Conservation (phyloP, 192 early-diverging fungal genomes). For the Coemansia sp. region DNA sequence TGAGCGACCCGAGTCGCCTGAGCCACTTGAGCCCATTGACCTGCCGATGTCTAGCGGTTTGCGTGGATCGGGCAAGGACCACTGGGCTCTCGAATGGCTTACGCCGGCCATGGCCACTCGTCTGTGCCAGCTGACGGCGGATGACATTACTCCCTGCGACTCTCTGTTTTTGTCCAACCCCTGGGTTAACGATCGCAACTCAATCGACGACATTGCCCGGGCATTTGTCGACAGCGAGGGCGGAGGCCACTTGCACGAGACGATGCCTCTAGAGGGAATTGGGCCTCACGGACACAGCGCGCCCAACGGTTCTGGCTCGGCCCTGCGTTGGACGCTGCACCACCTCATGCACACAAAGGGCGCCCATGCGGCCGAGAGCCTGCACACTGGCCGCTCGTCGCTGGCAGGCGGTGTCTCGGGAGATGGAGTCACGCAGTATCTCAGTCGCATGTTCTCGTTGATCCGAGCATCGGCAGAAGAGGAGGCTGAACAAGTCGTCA, state of each 20-base stretch:
- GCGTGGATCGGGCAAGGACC: conserved; percentile 33
- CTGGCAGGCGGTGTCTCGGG: conserved; percentile 47
- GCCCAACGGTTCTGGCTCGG: conserved; percentile 40
- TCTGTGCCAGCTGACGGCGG: conserved; percentile 31
- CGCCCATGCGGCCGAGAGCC: conserved; percentile 27
- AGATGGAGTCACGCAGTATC: conserved; percentile 41
- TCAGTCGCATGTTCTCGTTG: conserved; percentile 42
- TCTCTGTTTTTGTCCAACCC: conserved; percentile 38
- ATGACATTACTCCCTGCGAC: conserved; percentile 43
- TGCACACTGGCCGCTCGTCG: conserved; percentile 45
- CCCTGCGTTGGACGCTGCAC: conserved; percentile 45
- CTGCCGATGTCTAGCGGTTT: conserved; percentile 42
- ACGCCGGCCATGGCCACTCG: conserved; percentile 35
- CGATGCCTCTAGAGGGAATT: conserved; percentile 34
- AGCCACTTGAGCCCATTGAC: conserved; percentile 9
- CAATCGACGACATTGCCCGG: conserved; percentile 44
- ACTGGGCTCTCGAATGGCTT: conserved; percentile 50
- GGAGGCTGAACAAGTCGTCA: conserved; percentile 42
- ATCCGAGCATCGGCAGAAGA: conserved; percentile 44
- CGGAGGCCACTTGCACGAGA: conserved; percentile 46
- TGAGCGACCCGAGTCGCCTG: background rate
- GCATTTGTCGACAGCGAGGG: conserved; percentile 54
- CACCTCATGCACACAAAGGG: conserved; percentile 45
- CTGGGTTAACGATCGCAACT: conserved; percentile 11
- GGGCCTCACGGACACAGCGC: conserved; percentile 33